Conservation (phyloP, 108 stramenopile species). For the Nitzschia inconspicua region DNA sequence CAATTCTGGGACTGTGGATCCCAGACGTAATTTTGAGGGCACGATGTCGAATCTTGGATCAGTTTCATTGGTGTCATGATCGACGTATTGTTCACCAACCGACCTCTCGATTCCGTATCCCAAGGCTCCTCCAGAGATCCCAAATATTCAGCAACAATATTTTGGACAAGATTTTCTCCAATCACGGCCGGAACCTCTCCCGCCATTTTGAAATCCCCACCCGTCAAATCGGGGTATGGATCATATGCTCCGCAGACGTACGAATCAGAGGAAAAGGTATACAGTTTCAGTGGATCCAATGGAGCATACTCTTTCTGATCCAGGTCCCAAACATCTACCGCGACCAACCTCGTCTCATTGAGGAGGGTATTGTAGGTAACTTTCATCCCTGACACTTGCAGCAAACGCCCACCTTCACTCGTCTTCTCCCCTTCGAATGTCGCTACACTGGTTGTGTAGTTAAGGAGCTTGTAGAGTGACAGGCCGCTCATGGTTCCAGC, state of each 20-base stretch:
- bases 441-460: conserved; percentile 35
- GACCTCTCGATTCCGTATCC: conserved; percentile 25
- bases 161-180: conserved; percentile 25
- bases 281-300: conserved; percentile 46
- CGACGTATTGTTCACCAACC: conserved; percentile 30
- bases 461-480: conserved; percentile 37
- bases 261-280: conserved; percentile 48
- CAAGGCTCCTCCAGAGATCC: conserved; percentile 13
- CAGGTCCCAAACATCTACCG: conserved; percentile 25
- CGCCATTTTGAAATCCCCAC: conserved; percentile 5
- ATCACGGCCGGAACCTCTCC: conserved; percentile 31
- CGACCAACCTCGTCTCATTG: conserved; percentile 8
- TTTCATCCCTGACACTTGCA: conserved; percentile 53
- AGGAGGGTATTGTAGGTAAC: conserved; percentile 41
- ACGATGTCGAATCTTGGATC: conserved; percentile 21
- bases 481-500: conserved; percentile 42
- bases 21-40: conserved; percentile 24
- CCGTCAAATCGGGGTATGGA: conserved; percentile 28
- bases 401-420: conserved; percentile 29
- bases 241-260: conserved; percentile 34
- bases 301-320: conserved; percentile 24
- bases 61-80: conserved; percentile 17
- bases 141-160: conserved; percentile 33
- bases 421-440: conserved; percentile 32
- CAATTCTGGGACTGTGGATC: conserved; percentile 11